Evolutionary conservation across 306 rosid species (phyloP).

Genomic region (Erythrophleum fordii): DNA sequence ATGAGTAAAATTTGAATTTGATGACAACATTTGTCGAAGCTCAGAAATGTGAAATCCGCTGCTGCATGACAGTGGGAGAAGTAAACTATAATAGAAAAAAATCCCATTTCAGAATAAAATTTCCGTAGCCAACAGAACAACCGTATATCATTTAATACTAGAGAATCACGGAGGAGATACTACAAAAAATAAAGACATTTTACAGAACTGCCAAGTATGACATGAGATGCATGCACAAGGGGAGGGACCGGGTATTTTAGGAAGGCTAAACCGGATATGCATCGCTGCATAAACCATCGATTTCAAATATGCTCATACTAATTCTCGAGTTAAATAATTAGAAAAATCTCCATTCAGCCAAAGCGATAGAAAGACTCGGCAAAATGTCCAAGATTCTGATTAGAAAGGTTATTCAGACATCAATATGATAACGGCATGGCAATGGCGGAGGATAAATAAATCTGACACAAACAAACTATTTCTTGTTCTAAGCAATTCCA

Average conservation of each 20-base stretch:
- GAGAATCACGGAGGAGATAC: not conserved
- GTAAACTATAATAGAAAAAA: not conserved
- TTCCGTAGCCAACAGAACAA: not conserved
- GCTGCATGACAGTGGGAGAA: constrained; percentile 3
- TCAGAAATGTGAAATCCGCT: not conserved
- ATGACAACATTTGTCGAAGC: not conserved
- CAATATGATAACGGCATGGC: constrained; percentile 7
- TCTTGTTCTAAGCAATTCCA: not conserved
- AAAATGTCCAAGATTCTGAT: constrained; percentile 8
- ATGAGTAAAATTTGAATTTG: constrained; percentile 6
- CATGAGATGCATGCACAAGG: not conserved
- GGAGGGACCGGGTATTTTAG: not conserved
- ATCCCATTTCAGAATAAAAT: not conserved
- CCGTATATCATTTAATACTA: not conserved
- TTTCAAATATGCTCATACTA: constrained; percentile 6
- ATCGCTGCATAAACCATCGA: not conserved
- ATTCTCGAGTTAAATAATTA: not conserved
- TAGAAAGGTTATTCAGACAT: not conserved
- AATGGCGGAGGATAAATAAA: not conserved
- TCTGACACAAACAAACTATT: not conserved
- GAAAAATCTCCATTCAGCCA: constrained; percentile 19
- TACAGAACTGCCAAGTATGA: not conserved
- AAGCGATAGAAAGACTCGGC: not conserved
- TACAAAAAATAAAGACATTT: not conserved
- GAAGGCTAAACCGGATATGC: not conserved